A percentile compares a stretch with the other conserved stretches of the same genome.
These are phyloP conservation scores for Talaromyces atroroseus DNA, from an alignment of 2,329 filamentous ascomycete genomes.

Conservation along the genomic window DNA sequence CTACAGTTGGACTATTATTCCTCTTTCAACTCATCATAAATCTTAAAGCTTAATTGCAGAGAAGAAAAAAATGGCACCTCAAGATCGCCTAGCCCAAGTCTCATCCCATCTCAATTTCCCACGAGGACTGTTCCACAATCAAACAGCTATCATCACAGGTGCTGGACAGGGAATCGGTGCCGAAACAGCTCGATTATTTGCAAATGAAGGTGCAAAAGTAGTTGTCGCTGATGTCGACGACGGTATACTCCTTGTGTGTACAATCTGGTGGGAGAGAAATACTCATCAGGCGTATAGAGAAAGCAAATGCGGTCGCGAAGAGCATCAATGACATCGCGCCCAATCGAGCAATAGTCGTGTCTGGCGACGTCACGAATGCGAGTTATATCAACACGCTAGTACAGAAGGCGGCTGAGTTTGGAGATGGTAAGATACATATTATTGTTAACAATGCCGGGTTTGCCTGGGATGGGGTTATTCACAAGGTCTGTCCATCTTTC, in stretches of 20 bases:
- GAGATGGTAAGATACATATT: conserved; percentile 80
- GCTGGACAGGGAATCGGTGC: conserved; percentile 84
- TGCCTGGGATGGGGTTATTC: conserved; percentile 88
- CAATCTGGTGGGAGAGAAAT: conserved; percentile 43
- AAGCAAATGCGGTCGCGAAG: conserved; percentile 62
- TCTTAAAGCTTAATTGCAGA: not conserved
- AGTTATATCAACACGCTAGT: conserved; percentile 68
- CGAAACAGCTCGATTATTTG: conserved; percentile 74
- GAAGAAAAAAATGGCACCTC: conserved; percentile 35
- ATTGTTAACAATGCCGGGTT: conserved; percentile 90
- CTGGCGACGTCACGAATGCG: conserved; percentile 70
- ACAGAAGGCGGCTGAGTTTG: conserved; percentile 69
- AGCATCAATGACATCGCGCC: conserved; percentile 60
- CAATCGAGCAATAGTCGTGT: conserved; percentile 64
- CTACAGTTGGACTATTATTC: not conserved
- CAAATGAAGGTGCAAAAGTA: conserved; percentile 81
- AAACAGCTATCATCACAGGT: conserved; percentile 83
- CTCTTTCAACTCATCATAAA: not conserved
- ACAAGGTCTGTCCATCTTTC: conserved; percentile 54
- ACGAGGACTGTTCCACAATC: conserved; percentile 68
- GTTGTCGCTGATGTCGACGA: conserved; percentile 78
- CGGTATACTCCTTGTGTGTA: conserved; percentile 35
- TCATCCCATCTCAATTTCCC: conserved; percentile 77
- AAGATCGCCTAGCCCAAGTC: conserved; percentile 63
- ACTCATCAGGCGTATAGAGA: conserved; percentile 46